Evolutionary conservation across 1,284 basidiomycete species (phyloP), one percentile per base, ranked within the genome.

Genomic region (Ustilago trichophora): DNA sequence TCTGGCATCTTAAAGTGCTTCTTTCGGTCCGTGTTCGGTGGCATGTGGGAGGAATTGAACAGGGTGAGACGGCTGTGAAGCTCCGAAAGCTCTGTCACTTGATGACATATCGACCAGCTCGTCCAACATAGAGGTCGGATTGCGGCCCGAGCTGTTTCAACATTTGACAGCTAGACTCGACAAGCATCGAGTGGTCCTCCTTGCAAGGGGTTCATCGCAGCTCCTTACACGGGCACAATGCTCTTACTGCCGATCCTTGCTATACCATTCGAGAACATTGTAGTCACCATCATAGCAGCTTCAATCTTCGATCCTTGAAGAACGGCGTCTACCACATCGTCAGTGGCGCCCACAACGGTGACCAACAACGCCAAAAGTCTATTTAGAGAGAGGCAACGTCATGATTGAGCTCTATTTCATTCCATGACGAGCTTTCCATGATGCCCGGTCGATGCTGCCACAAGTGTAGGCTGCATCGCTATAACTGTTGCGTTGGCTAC

Each of bases 341-440:
- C 16, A 33, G 32, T 33, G 34, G 22, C 37, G 26, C 19, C 15
- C 15, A 21, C 24, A 22, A 32, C 12, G 22, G 18, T 12, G 13
- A 27, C 21, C 26, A 29, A 45, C 15, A 15, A 34, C 21, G n/a
- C 33, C 33, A 11, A 18, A 37, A 47, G 38, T 55, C 38, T 55
- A 55, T 35, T 48, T 22, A 36, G 34, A 45, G 41, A 22, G 24
- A 16, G 26, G 7, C 51, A 43, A 60, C 58, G 50, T 60, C 58
- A 54, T 60, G 7, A 8, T 19, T 41, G 58, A 53, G 50, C 41
- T 48, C 37, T 45, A 45, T 54, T 49, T 36, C 9, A 19, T 16
- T 24, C 36, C 40, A 33, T 40, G 15, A n/a, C 19, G 34, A 16
- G 26, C 7, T 29, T 29, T 13, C 38, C 21, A 38, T 29, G 32